Evolutionary conservation across 2,329 filamentous ascomycete species (phyloP).

Genomic region (Phyllosticta citribraziliensis): DNA sequence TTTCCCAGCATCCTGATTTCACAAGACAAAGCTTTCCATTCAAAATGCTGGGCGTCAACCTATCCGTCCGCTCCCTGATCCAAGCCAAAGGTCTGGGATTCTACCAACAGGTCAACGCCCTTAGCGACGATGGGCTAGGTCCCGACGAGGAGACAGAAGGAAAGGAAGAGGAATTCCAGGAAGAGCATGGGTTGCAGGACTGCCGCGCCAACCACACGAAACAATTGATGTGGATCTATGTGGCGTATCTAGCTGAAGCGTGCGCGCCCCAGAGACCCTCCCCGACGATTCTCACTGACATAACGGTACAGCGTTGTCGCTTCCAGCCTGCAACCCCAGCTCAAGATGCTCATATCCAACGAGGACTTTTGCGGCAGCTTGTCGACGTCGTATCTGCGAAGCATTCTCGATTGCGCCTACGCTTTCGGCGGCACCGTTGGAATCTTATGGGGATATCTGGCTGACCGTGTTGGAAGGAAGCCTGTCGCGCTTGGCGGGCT

Average conservation of each 20-base stretch:
- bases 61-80: slow-evolving; percentile 32
- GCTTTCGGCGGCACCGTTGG: slow-evolving; percentile 37
- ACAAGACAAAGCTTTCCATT: background rate
- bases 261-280: slow-evolving; percentile 14
- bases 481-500: slow-evolving; percentile 37
- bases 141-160: slow-evolving; percentile 22
- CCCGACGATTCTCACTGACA: background rate
- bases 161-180: slow-evolving; percentile 19
- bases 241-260: slow-evolving; percentile 40
- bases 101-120: slow-evolving; percentile 29
- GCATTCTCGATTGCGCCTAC: slow-evolving; percentile 40
- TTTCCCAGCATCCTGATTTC: background rate
- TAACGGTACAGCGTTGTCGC: slow-evolving; percentile 32
- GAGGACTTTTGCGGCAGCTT: slow-evolving; percentile 35
- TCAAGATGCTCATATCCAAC: slow-evolving; percentile 36
- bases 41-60: slow-evolving; percentile 35
- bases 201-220: slow-evolving; percentile 14
- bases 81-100: slow-evolving; percentile 33
- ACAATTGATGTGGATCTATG: slow-evolving; percentile 33
- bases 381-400: slow-evolving; percentile 36
- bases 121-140: slow-evolving; percentile 20
- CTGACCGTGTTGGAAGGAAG: slow-evolving; percentile 34
- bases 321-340: slow-evolving; percentile 38
- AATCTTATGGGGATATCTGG: slow-evolving; percentile 35
- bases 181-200: slow-evolving; percentile 12